Percentiles rank a stretch among this genome's conserved stretches.
Conservation (phyloP, 2,329 filamentous ascomycete species). For the Ceratocystis destructans region DNA sequence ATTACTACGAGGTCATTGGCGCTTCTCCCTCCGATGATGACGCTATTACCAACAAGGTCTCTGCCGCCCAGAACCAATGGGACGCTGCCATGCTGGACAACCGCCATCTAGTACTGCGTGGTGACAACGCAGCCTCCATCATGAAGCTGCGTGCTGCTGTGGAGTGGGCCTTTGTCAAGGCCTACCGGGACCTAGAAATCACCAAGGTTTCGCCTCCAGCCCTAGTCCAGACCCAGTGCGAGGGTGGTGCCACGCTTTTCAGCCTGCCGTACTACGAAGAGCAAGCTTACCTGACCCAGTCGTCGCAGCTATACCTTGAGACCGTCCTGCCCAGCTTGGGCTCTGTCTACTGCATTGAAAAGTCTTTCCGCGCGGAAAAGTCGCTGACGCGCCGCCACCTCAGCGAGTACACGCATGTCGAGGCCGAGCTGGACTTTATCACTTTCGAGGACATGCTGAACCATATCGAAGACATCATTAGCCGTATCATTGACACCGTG, state of each 20-base stretch:
- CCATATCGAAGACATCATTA: slow-evolving; percentile 79
- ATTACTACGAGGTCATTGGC: slow-evolving; percentile 72
- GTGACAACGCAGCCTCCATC: slow-evolving; percentile 69
- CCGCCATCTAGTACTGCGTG: slow-evolving; percentile 72
- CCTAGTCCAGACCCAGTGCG: slow-evolving; percentile 88
- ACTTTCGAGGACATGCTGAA: slow-evolving; percentile 74
- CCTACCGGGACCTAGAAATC: slow-evolving; percentile 63
- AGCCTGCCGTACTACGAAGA: slow-evolving; percentile 80
- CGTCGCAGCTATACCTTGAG: slow-evolving; percentile 93
- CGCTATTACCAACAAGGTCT: slow-evolving; percentile 69
- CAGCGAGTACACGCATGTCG: slow-evolving; percentile 92
- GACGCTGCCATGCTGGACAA: slow-evolving; percentile 62
- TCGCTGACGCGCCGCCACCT: slow-evolving; percentile 86
- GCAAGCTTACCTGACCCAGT: slow-evolving; percentile 87
- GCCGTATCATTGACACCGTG: slow-evolving; percentile 66
- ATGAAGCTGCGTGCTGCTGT: slow-evolving; percentile 76
- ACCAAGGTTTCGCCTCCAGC: slow-evolving; percentile 79
- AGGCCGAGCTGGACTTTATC: slow-evolving; percentile 94
- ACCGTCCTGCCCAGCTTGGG: slow-evolving; percentile 82
- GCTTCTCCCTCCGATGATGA: slow-evolving; percentile 76
- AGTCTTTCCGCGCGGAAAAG: slow-evolving; percentile 97
- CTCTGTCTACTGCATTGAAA: slow-evolving; percentile 95
- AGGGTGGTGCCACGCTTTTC: slow-evolving; percentile 86
- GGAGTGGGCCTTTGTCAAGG: slow-evolving; percentile 64
- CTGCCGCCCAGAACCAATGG: slow-evolving; percentile 33